These are phyloP conservation scores for Tetradesmus lagerheimii DNA, from an alignment of 139 green algal genomes.

Conservation along the genomic window DNA sequence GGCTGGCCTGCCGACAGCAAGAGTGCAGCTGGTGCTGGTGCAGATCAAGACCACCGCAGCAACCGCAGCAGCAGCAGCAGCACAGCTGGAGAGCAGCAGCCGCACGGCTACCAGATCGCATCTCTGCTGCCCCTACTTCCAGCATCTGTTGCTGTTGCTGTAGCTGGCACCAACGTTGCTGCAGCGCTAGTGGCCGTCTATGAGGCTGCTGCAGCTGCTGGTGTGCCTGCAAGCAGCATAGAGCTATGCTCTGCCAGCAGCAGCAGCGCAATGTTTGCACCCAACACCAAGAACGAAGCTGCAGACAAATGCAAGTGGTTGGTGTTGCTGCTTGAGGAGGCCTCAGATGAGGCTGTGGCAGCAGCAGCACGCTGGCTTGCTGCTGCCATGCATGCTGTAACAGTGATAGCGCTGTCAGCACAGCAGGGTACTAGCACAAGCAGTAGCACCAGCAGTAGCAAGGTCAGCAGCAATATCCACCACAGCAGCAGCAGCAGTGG, in stretches of 20 bases:
- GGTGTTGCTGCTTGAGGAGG: neutral
- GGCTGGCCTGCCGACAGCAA: too few species aligned
- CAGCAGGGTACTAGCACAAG: neutral
- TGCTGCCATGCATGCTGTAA: neutral
- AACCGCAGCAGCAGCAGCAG: neutral
- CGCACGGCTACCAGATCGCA: neutral
- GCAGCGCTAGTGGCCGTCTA: neutral
- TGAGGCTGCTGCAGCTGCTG: conserved; percentile 12
- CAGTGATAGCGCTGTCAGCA: neutral
- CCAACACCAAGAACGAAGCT: neutral
- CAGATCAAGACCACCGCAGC: neutral
- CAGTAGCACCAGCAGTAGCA: neutral
- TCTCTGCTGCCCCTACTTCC: neutral
- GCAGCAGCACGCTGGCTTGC: neutral
- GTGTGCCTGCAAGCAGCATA: neutral
- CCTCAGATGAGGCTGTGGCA: neutral
- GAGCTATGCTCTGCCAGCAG: neutral
- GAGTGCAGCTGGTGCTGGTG: neutral
- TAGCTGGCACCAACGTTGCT: neutral
- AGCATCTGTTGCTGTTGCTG: neutral
- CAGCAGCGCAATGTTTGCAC: neutral
- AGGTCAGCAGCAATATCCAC: neutral
- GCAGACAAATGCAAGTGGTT: neutral
- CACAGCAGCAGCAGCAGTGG: neutral
- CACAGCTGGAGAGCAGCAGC: neutral